Percentiles rank a stretch among this genome's conserved stretches.
Evolutionary conservation across 345 rosid genomes (phyloP).

Genomic region (Mercurialis annua): DNA sequence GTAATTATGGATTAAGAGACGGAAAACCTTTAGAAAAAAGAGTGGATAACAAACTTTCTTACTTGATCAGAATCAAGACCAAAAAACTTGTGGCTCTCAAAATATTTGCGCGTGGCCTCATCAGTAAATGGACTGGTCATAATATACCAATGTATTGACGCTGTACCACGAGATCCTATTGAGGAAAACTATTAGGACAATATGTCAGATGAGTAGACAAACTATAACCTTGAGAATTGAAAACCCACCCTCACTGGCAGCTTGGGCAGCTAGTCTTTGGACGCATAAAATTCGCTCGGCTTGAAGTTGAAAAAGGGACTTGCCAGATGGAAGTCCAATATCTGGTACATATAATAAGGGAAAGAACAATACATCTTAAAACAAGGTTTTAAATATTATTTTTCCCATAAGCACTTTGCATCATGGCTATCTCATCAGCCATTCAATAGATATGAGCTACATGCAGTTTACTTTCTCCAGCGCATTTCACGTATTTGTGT

Average conservation of each 20-base stretch:
- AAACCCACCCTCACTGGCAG: constrained; percentile 66
- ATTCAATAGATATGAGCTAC: not conserved
- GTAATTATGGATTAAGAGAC: not conserved
- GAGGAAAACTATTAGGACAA: constrained; percentile 15
- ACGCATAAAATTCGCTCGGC: constrained; percentile 89
- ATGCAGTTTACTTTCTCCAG: not conserved
- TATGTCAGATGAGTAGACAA: constrained; percentile 12
- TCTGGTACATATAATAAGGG: constrained; percentile 32
- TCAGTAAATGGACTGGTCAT: constrained; percentile 99
- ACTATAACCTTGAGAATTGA: constrained; percentile 20
- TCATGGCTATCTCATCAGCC: not conserved
- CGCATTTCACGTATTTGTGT: not conserved
- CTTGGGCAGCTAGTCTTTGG: constrained; percentile 86
- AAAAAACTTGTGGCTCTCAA: constrained; percentile 78
- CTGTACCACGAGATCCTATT: constrained; percentile 57
- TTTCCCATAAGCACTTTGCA: not conserved
- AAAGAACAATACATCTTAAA: not conserved
- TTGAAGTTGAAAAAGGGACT: constrained; percentile 94
- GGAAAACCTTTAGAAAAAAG: not conserved
- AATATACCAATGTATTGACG: constrained; percentile 83
- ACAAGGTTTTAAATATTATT: not conserved
- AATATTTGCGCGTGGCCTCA: constrained; percentile 70
- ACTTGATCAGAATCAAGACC: constrained; percentile 96
- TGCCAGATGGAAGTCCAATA: constrained; percentile 93
- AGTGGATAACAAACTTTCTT: constrained; percentile 14